phyloP scores from a whole-genome alignment of 78 protist genomes.

The Pigoraptor vietnamica region DNA sequence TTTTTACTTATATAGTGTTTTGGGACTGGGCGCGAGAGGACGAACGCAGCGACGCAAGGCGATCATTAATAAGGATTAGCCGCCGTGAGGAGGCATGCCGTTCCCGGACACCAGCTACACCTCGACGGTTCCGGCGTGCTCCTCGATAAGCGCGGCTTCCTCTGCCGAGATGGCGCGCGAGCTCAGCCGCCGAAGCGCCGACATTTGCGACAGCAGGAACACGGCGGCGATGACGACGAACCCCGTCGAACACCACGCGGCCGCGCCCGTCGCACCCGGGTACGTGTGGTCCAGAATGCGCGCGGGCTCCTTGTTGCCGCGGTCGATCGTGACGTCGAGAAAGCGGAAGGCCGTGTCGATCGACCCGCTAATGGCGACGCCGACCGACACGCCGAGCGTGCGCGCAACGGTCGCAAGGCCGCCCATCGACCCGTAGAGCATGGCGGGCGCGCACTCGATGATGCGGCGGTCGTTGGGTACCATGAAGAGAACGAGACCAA shows the following conservation, averaged over 20 bases:
- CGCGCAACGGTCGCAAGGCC: background rate
- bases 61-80: no score
- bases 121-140: no score
- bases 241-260: background rate
- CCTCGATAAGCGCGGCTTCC: no score
- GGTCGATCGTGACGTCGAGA: background rate
- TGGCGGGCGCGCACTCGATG: background rate
- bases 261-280: background rate
- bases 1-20: no score
- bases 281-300: no score
- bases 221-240: background rate
- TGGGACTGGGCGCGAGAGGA: no score
- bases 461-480: background rate
- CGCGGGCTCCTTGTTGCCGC: background rate
- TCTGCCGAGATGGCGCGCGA: no score
- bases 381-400: background rate
- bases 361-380: background rate
- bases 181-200: no score
- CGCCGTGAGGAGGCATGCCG: no score
- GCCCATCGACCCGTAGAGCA: background rate
- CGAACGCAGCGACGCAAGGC: no score
- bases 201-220: background rate
- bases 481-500: background rate
- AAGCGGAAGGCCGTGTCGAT: background rate
- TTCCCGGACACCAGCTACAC: no score